Conservation (phyloP, 2,329 filamentous ascomycete genomes). For the Truncatella angustata region DNA sequence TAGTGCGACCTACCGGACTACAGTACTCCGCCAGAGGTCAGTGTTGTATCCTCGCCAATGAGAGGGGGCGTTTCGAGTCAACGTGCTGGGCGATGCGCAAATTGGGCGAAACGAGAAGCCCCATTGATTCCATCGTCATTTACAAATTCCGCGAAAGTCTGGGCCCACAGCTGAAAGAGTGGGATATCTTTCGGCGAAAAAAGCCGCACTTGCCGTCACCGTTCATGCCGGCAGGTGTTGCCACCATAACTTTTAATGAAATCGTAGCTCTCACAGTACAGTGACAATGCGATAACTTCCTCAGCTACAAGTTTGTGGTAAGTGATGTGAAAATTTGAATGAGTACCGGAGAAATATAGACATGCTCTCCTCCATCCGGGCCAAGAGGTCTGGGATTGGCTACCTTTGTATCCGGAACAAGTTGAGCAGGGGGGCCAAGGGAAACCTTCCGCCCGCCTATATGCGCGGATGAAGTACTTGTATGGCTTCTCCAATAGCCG, state of each 20-base stretch:
- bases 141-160: not conserved
- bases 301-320: too few relatives aligned
- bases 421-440: too few relatives aligned
- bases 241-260: not conserved
- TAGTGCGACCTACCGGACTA: slow-evolving; percentile 3
- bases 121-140: slow-evolving; percentile 3
- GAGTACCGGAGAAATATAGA: too few relatives aligned
- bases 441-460: too few relatives aligned
- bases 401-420: too few relatives aligned
- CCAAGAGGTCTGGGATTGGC: too few relatives aligned
- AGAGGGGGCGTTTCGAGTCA: slow-evolving; percentile 2
- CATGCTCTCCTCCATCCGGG: too few relatives aligned
- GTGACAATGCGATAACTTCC: too few relatives aligned
- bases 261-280: too few relatives aligned
- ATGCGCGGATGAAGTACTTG: too few relatives aligned
- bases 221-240: not conserved
- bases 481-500: too few relatives aligned
- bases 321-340: too few relatives aligned
- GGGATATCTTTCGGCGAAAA: slow-evolving; percentile 8
- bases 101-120: not conserved
- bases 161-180: not conserved
- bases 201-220: slow-evolving; percentile 8
- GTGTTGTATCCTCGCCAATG: not conserved
- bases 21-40: not conserved
- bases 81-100: not conserved